A percentile compares a stretch with the other conserved stretches of the same genome.
Evolutionary conservation across 1,139 yeast genomes (phyloP).

Genomic region (Kurtzmaniella quercitrusa): DNA sequence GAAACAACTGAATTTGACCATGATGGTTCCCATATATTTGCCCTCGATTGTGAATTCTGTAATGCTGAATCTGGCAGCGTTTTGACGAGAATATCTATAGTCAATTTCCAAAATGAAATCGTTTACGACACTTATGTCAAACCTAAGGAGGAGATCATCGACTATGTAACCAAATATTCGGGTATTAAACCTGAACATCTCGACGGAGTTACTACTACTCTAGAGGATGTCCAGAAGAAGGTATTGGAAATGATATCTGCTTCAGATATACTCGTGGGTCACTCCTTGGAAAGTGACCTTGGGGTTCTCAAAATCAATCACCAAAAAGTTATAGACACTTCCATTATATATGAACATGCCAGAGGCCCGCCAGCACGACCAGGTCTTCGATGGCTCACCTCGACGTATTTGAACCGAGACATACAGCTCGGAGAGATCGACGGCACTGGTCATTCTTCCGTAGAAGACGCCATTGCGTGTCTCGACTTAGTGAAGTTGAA

Average conservation of each 20-base stretch:
- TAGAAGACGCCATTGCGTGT: conserved; percentile 82
- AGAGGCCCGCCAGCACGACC: conserved; percentile 81
- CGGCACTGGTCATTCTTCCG: conserved; percentile 73
- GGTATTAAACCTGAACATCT: conserved; percentile 79
- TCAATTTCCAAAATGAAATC: conserved; percentile 57
- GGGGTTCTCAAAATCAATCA: conserved; percentile 57
- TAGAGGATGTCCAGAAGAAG: conserved; percentile 61
- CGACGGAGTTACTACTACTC: conserved; percentile 56
- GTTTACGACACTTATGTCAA: conserved; percentile 72
- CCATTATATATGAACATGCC: conserved; percentile 64
- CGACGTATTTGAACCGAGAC: conserved; percentile 45
- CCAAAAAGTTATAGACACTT: conserved; percentile 64
- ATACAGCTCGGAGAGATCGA: conserved; percentile 59
- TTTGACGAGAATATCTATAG: conserved; percentile 71
- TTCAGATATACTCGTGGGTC: conserved; percentile 63
- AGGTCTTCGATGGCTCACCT: conserved; percentile 64
- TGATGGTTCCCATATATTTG: conserved; percentile 61
- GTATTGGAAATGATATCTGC: conserved; percentile 38
- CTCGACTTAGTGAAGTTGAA: conserved; percentile 71
- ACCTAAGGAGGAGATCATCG: conserved; percentile 68
- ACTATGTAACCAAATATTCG: conserved; percentile 77
- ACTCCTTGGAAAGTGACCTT: conserved; percentile 68
- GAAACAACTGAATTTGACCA: conserved; percentile 52
- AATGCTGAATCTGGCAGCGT: conserved; percentile 53
- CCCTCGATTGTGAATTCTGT: conserved; percentile 95